phyloP scores from a whole-genome alignment of 805 yeast species.

The Nakazawaea anatomiae region DNA sequence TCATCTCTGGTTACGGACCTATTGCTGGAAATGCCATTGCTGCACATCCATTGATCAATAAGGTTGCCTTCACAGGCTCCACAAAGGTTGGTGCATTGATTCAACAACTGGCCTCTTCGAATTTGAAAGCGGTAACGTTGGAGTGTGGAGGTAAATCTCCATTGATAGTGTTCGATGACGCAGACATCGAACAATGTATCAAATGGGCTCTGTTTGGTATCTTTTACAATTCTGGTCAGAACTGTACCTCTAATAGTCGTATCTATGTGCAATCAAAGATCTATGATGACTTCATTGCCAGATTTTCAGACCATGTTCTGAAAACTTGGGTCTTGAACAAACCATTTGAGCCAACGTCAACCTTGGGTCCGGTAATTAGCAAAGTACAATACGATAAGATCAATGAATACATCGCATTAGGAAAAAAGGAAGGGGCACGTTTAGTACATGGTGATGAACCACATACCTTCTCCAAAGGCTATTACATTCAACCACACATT shows the following conservation, averaged over 20 bases:
- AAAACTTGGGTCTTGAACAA: conserved; percentile 50
- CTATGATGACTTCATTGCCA: conserved; percentile 45
- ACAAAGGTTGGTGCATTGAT: conserved; percentile 63
- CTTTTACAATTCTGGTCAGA: conserved; percentile 61
- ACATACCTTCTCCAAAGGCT: conserved; percentile 48
- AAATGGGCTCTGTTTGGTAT: conserved; percentile 66
- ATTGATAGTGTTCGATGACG: conserved; percentile 54
- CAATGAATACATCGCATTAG: conserved; percentile 34
- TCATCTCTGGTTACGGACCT: conserved; percentile 64
- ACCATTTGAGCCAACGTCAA: conserved; percentile 39
- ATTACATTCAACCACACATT: conserved; percentile 68
- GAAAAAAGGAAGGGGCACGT: conserved; percentile 44
- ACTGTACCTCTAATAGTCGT: conserved; percentile 64
- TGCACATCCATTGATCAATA: conserved; percentile 49
- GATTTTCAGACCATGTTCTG: conserved; percentile 38
- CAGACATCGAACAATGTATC: conserved; percentile 58
- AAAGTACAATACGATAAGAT: conserved; percentile 52
- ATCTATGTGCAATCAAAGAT: conserved; percentile 50
- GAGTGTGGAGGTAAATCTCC: conserved; percentile 77
- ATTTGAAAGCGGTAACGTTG: conserved; percentile 58
- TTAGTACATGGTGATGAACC: conserved; percentile 36
- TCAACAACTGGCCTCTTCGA: conserved; percentile 54
- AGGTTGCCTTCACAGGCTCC: conserved; percentile 62
- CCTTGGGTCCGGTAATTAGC: conserved; percentile 60
- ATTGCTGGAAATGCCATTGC: conserved; percentile 67